Evolutionary conservation across 2,329 filamentous ascomycete species (phyloP).

Genomic region (Trichoderma sp.): DNA sequence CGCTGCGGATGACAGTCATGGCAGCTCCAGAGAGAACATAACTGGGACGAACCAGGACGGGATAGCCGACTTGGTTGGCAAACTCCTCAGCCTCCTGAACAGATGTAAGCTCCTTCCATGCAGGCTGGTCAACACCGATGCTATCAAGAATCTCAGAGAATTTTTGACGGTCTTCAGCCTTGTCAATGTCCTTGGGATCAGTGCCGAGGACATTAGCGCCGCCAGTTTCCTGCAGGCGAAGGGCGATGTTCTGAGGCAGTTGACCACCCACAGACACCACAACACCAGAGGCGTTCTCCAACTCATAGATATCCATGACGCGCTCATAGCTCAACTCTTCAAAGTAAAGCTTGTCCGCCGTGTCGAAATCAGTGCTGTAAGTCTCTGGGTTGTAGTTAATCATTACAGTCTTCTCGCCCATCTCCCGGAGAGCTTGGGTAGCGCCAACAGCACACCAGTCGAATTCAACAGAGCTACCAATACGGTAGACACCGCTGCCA

Average conservation of each 20-base stretch:
- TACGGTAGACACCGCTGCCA: constrained; percentile 94
- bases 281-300: constrained; percentile 79
- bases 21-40: constrained; percentile 97
- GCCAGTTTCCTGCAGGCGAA: constrained; percentile 86
- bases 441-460: constrained; percentile 97
- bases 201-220: constrained; percentile 90
- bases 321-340: constrained; percentile 96
- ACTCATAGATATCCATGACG: constrained; percentile 98
- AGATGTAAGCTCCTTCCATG: constrained; percentile 95
- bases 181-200: constrained; percentile 91
- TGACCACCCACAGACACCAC: constrained; percentile 96
- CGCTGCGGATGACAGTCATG: constrained; percentile 92
- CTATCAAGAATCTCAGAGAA: constrained; percentile 97
- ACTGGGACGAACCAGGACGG: constrained; percentile 87
- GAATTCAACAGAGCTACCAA: constrained; percentile 96
- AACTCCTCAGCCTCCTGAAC: constrained; percentile 85
- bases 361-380: constrained; percentile 78
- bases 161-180: constrained; percentile 96
- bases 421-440: constrained; percentile 73
- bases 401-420: constrained; percentile 97
- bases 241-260: constrained; percentile 94
- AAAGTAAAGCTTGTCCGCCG: constrained; percentile 89
- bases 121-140: constrained; percentile 94
- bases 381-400: constrained; percentile 89
- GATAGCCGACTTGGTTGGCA: constrained; percentile 81